Base-by-base conservation (phyloP, 345 rosid genomes). In the Eutrema heterophyllum region DNA sequence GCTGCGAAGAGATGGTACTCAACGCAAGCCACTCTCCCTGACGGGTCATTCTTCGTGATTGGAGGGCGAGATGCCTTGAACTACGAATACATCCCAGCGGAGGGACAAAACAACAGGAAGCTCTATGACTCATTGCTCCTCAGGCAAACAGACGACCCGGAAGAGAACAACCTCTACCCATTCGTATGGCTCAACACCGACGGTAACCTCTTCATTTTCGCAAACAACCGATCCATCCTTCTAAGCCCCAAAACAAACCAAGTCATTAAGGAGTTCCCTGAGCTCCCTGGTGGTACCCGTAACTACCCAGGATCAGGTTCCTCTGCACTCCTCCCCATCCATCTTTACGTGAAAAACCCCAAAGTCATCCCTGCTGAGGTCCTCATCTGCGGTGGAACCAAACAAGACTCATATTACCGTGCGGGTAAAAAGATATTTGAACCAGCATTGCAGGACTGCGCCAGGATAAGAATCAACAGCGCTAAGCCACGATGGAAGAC, bases 131-230 rank as follows among this genome's bases (percentile, higher is more conserved):
- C 84, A 15, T 70, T 73, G 4, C 84, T 95, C 75, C 82, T 95
- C 3, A 74, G 27, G 12, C 81, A 92, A 56, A 95, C 86, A 36
- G 74, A 79, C 4, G 89, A 85, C 51, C 53, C 61, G 0, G 81
- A 81, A 2, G 96, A 92, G 81, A 89, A 92, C 88, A 92, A 92
- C 64, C 72, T 92, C 49, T 92, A 92, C 85, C 98, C 98, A 5
- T 88, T 84, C 43, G 88, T 92, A 52, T 75, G 84, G 76, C 96
- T 92, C 21, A 78, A 84, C 61, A 88, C 98, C 4, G 96, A 92
- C 9, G 93, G 98, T 7, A 92, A 84, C 79, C 84, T 89, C 79
- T 92, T 88, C 77, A 56, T 92, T 50, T 89, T 92, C 41, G 92
- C 98, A 58, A 92, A 92, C 85, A 67, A 83, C 60, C 86, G 95